Evolutionary conservation across 2,329 filamentous ascomycete species (phyloP).

Genomic region (Calonectria pseudoturangicola): DNA sequence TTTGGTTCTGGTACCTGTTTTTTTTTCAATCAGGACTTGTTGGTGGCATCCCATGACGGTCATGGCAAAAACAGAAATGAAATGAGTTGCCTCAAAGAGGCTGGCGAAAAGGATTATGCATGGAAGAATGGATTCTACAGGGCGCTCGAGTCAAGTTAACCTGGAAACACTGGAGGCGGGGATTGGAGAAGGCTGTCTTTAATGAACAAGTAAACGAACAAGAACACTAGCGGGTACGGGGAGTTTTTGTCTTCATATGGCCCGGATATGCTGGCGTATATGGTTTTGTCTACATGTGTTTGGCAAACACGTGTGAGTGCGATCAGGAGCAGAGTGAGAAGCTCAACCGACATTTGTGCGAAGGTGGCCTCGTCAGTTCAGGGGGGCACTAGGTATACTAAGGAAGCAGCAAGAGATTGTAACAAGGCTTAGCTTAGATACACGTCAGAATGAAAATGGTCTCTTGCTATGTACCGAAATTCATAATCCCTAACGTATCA

Average conservation of each 20-base stretch:
- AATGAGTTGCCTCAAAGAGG: slow-evolving; percentile 37
- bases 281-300: slow-evolving; percentile 44
- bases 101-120: slow-evolving; percentile 42
- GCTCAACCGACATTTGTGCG: background rate
- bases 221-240: slow-evolving; percentile 48
- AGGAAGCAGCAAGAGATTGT: slow-evolving; percentile 14
- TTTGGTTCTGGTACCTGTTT: slow-evolving; percentile 1
- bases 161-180: background rate
- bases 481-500: background rate
- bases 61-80: slow-evolving; percentile 47
- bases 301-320: slow-evolving; percentile 42
- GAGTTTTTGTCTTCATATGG: slow-evolving; percentile 42
- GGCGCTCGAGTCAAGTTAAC: slow-evolving; percentile 29
- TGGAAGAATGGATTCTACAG: slow-evolving; percentile 38
- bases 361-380: background rate
- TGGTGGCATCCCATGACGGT: slow-evolving; percentile 25
- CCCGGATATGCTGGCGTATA: slow-evolving; percentile 40
- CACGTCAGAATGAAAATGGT: slow-evolving; percentile 40
- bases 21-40: slow-evolving; percentile 43
- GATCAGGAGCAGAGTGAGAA: slow-evolving; percentile 1
- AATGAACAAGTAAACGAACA: slow-evolving; percentile 44
- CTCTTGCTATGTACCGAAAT: slow-evolving; percentile 30
- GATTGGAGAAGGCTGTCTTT: slow-evolving; percentile 26
- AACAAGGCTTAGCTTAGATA: slow-evolving; percentile 29
- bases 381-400: background rate